These are phyloP conservation scores for Diplosphaera chodatii DNA, from an alignment of 139 green algal genomes.

Conservation along the genomic window DNA sequence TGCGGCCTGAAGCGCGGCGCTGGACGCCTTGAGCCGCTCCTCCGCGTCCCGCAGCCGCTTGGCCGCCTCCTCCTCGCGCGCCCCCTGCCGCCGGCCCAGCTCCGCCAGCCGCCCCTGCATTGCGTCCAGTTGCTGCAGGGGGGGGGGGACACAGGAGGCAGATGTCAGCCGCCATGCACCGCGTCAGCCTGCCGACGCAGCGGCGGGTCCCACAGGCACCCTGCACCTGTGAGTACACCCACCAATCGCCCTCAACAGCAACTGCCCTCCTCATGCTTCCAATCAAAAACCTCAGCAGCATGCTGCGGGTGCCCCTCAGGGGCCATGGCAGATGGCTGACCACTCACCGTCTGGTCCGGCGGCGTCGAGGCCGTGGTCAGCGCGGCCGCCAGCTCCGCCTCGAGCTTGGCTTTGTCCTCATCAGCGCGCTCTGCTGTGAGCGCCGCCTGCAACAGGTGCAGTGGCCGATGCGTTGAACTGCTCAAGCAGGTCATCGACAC, in stretches of 20 bases:
- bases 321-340: too few species aligned
- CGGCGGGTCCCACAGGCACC: too few species aligned
- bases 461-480: too few species aligned
- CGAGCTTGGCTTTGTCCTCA: conserved; percentile 25
- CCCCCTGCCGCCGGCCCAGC: background rate
- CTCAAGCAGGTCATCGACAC: too few species aligned
- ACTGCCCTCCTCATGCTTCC: too few species aligned
- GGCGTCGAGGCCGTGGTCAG: background rate
- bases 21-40: conserved; percentile 11
- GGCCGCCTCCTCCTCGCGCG: background rate
- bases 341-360: background rate
- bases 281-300: too few species aligned
- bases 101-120: conserved; percentile 6
- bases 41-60: background rate
- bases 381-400: conserved; percentile 14
- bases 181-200: too few species aligned
- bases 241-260: too few species aligned
- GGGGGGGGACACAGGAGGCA: too few species aligned
- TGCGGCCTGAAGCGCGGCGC: conserved; percentile 14
- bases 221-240: too few species aligned
- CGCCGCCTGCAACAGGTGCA: conserved; percentile 10
- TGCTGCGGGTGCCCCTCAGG: too few species aligned
- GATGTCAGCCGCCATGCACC: too few species aligned
- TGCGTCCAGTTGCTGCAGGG: background rate
- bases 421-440: conserved; percentile 28